Percentiles rank a stretch among this genome's conserved stretches.
These are phyloP conservation scores for Paramecium biaurelia DNA, from an alignment of 73 alveolate species.

Conservation along the genomic window DNA sequence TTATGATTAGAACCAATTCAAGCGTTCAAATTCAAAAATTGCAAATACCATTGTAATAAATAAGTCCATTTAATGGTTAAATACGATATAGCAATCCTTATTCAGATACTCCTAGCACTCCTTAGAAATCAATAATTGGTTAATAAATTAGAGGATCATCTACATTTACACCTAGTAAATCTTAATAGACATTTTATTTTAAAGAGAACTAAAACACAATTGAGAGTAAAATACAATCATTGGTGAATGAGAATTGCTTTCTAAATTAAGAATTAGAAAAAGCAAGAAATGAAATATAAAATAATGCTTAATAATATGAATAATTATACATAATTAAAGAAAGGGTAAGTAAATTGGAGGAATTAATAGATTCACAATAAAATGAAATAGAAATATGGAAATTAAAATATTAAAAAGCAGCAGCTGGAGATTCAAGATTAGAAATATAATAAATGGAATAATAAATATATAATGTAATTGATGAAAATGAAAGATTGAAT, in stretches of 20 bases:
- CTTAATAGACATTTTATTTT: not conserved
- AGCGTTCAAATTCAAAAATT: not conserved
- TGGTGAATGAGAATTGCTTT: not conserved
- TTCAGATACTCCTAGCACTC: not conserved
- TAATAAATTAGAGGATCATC: not conserved
- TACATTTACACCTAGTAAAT: not conserved
- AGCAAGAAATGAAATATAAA: not conserved
- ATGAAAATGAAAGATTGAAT: not conserved
- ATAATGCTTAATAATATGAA: not conserved
- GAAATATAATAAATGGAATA: not conserved
- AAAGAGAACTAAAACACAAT: not conserved
- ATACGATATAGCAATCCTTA: not conserved
- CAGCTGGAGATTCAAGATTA: not conserved
- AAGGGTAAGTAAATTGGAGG: not conserved
- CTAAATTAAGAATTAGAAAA: not conserved
- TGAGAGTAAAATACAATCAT: not conserved
- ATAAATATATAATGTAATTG: not conserved
- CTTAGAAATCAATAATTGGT: not conserved
- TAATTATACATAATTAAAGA: not conserved
- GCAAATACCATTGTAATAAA: not conserved
- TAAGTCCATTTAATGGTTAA: not conserved
- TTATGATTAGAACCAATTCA: not conserved
- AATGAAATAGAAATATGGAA: not conserved
- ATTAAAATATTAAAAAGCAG: not conserved
- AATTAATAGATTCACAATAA: not conserved